phyloP scores from a whole-genome alignment of 371 early-diverging fungal genomes.

The Mortierella sp. region DNA sequence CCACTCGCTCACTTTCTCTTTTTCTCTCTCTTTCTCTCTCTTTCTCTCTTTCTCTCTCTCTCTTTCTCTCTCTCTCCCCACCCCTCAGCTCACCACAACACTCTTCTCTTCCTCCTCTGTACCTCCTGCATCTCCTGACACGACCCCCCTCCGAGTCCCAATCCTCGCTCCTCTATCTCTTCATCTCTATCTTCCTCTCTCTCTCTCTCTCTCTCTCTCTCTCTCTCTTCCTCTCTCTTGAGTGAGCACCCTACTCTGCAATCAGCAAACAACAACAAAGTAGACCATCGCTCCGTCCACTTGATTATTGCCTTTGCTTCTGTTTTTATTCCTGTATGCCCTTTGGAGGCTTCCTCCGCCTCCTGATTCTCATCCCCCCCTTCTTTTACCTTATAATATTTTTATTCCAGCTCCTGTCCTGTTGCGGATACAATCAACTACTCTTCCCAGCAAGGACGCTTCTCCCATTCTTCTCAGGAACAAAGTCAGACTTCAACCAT shows the following conservation, averaged over 20 bases:
- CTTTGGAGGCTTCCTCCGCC: too few relatives aligned
- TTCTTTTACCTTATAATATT: too few relatives aligned
- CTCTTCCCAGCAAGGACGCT: too few relatives aligned
- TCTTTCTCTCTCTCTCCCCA: background rate
- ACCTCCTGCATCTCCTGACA: background rate
- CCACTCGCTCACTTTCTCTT: conserved; percentile 1
- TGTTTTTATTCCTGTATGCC: background rate
- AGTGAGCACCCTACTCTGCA: background rate
- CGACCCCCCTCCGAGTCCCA: too few relatives aligned
- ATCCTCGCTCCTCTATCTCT: background rate
- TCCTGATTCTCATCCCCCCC: too few relatives aligned
- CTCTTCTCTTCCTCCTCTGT: background rate
- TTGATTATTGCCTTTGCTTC: background rate
- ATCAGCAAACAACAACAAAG: background rate
- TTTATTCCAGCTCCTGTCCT: too few relatives aligned
- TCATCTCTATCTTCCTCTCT: background rate
- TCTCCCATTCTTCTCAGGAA: too few relatives aligned
- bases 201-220: background rate
- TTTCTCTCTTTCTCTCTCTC: conserved; percentile 1
- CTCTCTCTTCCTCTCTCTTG: background rate
- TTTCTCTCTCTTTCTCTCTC: background rate
- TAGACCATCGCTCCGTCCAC: conserved; percentile 6
- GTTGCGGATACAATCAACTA: too few relatives aligned
- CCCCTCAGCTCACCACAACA: conserved; percentile 1
- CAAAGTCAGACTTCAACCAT: background rate